phyloP scores from a whole-genome alignment of 192 early-diverging fungal genomes.

The Linnemannia exigua region DNA sequence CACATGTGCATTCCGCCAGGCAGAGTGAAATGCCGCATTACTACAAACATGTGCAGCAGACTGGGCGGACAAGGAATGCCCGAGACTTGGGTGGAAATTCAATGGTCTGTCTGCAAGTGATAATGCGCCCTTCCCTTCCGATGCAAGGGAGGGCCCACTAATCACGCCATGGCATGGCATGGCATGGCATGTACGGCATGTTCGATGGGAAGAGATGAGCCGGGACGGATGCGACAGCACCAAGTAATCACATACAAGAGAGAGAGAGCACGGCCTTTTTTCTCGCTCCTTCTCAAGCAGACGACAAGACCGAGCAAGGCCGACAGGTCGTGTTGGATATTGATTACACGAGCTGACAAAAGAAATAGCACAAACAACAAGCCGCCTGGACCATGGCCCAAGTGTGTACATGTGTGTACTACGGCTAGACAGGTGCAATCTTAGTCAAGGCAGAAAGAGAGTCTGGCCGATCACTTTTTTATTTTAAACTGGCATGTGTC shows the following conservation, averaged over 20 bases:
- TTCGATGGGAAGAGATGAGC: neutral
- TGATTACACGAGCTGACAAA: neutral
- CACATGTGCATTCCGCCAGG: no score
- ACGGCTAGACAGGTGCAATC: neutral
- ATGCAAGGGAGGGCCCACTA: no score
- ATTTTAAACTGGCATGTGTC: neutral
- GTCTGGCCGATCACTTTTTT: neutral
- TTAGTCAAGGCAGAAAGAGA: neutral
- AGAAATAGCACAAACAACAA: neutral
- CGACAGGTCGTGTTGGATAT: no score
- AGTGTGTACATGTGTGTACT: constrained; percentile 12
- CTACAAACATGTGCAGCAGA: no score
- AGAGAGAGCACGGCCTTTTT: neutral
- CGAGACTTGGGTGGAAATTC: no score
- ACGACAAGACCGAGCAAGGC: neutral
- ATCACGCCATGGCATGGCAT: no score
- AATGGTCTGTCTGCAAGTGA: no score
- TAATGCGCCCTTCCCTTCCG: no score
- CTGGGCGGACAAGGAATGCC: no score
- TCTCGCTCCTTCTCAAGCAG: neutral
- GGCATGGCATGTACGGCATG: no score
- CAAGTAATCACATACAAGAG: neutral
- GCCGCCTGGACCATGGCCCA: constrained; percentile 26
- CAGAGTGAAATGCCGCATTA: no score
- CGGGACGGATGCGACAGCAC: neutral